Percentiles rank a stretch among this genome's conserved stretches.
Evolutionary conservation across 164 flowering plant genomes (phyloP).

Genomic region (Nelumbo lutea): DNA sequence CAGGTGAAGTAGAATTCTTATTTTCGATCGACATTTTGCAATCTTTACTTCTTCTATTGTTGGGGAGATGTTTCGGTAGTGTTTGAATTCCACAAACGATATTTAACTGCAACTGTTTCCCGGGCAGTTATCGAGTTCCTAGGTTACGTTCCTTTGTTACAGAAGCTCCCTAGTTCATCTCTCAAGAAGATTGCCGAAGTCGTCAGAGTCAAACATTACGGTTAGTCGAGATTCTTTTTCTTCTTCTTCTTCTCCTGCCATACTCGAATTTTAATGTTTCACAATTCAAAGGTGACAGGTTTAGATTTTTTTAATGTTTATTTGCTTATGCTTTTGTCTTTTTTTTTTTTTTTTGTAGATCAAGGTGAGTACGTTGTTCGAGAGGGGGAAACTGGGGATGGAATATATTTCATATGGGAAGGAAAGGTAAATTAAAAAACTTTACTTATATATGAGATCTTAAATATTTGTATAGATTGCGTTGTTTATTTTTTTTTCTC

Average conservation of each 20-base stretch:
- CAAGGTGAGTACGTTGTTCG: slow-evolving; percentile 59
- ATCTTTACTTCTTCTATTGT: not conserved
- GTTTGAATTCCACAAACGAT: slow-evolving; percentile 1
- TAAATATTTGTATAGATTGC: not conserved
- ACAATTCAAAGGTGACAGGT: not conserved
- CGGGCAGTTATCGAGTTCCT: slow-evolving; percentile 82
- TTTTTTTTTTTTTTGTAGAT: slow-evolving; percentile 25
- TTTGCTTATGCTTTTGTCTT: slow-evolving; percentile 1
- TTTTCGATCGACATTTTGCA: not conserved
- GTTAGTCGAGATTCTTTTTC: slow-evolving; percentile 25
- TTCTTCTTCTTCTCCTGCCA: not conserved
- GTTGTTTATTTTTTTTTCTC: too few relatives aligned
- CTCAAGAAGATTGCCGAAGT: slow-evolving; percentile 58
- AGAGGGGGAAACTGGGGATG: slow-evolving; percentile 70
- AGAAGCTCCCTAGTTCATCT: slow-evolving; percentile 67
- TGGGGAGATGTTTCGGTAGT: too few relatives aligned
- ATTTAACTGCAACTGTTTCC: not conserved
- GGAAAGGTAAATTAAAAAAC: slow-evolving; percentile 78
- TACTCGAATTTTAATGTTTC: not conserved
- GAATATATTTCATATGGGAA: slow-evolving; percentile 79
- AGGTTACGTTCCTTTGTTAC: slow-evolving; percentile 72
- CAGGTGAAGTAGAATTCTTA: slow-evolving; percentile 7
- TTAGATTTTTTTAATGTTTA: not conserved
- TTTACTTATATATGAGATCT: too few relatives aligned
- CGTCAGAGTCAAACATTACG: slow-evolving; percentile 49